phyloP scores from a whole-genome alignment of 2,329 filamentous ascomycete species.

The Calcarisporium arbuscula region DNA sequence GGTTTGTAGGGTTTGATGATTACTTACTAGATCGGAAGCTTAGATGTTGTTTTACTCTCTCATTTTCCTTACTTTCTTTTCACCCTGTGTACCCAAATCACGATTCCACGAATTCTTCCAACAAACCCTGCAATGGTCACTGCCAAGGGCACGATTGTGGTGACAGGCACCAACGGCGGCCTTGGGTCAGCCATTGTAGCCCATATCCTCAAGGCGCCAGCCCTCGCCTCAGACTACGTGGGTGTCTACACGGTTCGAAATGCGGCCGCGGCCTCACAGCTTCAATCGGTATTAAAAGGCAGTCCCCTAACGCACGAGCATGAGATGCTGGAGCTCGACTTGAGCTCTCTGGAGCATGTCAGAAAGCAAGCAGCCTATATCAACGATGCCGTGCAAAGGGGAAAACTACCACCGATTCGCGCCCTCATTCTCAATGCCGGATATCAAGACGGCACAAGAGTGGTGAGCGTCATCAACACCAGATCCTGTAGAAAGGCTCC shows the following conservation, averaged over 20 bases:
- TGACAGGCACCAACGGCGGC: constrained; percentile 33
- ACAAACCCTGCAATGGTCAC: constrained; percentile 11
- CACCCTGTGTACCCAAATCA: too few species aligned
- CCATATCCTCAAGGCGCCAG: constrained; percentile 19
- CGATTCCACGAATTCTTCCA: neutral
- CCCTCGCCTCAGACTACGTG: constrained; percentile 24
- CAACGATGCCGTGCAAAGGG: constrained; percentile 21
- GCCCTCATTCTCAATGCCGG: constrained; percentile 31
- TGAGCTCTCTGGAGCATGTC: constrained; percentile 21
- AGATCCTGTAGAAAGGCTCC: too few species aligned
- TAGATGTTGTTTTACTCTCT: too few species aligned
- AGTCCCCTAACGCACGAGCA: constrained; percentile 19
- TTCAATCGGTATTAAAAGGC: constrained; percentile 17
- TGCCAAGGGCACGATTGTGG: constrained; percentile 23
- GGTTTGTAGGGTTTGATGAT: too few species aligned
- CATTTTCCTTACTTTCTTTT: too few species aligned
- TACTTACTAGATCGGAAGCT: too few species aligned
- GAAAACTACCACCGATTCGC: constrained; percentile 30
- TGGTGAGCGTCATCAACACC: too few species aligned
- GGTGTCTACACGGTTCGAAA: constrained; percentile 31
- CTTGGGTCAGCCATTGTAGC: constrained; percentile 27
- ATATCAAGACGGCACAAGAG: constrained; percentile 18
- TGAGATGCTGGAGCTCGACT: constrained; percentile 25
- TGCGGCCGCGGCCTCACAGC: constrained; percentile 19
- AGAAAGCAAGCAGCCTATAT: constrained; percentile 19